These are phyloP conservation scores for Geranium rotundifolium DNA, from an alignment of 345 rosid genomes.

Conservation along the genomic window DNA sequence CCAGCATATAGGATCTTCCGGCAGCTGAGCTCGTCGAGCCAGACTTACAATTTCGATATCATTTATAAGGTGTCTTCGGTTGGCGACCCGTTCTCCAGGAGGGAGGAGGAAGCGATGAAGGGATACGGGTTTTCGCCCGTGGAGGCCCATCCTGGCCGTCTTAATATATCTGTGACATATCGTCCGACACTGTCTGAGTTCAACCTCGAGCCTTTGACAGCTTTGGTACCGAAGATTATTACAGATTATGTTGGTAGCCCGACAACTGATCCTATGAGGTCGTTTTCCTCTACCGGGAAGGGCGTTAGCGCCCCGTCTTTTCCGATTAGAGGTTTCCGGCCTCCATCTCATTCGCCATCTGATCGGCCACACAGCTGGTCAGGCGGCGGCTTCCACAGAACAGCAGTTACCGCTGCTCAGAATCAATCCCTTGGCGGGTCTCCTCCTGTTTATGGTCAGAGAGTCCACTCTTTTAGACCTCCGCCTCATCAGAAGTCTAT, in stretches of 20 bases:
- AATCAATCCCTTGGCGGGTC: conserved; percentile 37
- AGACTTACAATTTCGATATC: conserved; percentile 48
- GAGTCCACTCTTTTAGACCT: conserved; percentile 28
- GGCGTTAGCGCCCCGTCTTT: conserved; percentile 45
- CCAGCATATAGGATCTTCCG: conserved; percentile 67
- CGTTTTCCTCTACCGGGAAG: conserved; percentile 55
- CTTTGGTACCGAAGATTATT: conserved; percentile 68
- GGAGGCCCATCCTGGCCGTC: conserved; percentile 70
- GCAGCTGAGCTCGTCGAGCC: conserved; percentile 47
- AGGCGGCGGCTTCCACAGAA: conserved; percentile 71
- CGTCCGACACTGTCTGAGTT: conserved; percentile 55
- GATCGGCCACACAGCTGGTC: conserved; percentile 90
- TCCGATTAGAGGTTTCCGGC: conserved; percentile 38
- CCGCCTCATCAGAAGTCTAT: conserved; percentile 21
- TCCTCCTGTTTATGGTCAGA: conserved; percentile 41
- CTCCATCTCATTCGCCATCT: conserved; percentile 37
- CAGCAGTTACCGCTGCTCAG: conserved; percentile 20
- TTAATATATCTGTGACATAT: conserved; percentile 53
- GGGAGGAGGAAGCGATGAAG: conserved; percentile 43
- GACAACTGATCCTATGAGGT: conserved; percentile 63
- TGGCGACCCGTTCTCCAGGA: conserved; percentile 51
- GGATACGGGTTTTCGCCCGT: conserved; percentile 57
- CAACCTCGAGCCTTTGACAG: conserved; percentile 46
- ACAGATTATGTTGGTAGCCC: conserved; percentile 86
- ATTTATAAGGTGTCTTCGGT: conserved; percentile 78